Percentiles rank a stretch among this genome's conserved stretches.
These are phyloP conservation scores for Loxodes magnus DNA, from an alignment of 73 alveolate species.

Conservation along the genomic window DNA sequence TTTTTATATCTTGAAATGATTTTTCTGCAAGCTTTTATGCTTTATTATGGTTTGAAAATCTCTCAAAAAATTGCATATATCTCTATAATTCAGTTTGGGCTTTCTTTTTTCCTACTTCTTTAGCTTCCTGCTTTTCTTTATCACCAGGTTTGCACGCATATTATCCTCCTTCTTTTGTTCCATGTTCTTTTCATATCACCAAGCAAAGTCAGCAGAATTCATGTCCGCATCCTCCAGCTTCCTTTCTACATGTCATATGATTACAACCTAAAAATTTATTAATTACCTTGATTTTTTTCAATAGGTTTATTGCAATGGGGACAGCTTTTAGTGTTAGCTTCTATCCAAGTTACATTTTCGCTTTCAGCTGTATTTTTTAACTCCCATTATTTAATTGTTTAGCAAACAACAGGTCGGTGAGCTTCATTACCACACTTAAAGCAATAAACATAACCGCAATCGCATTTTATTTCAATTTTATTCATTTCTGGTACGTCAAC, in stretches of 20 bases:
- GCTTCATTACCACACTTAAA: conserved; percentile 46
- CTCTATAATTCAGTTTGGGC: not conserved
- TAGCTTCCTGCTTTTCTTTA: conserved; percentile 16
- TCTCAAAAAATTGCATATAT: not conserved
- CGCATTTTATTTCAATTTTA: conserved; percentile 53
- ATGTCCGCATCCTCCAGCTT: conserved; percentile 67
- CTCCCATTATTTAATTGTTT: conserved; percentile 42
- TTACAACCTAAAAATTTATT: conserved; percentile 85
- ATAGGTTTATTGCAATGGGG: conserved; percentile 53
- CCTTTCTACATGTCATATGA: conserved; percentile 46
- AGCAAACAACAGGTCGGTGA: conserved; percentile 56
- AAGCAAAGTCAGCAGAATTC: conserved; percentile 63
- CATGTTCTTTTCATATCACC: conserved; percentile 44
- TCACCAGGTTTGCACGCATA: conserved; percentile 59
- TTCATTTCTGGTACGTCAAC: conserved; percentile 50
- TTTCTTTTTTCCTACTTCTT: not conserved
- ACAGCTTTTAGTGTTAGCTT: conserved; percentile 48
- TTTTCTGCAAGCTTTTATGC: not conserved
- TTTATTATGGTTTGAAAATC: not conserved
- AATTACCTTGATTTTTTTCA: conserved; percentile 62
- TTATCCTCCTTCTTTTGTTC: conserved; percentile 52
- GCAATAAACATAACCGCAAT: conserved; percentile 43
- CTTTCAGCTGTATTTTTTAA: conserved; percentile 27
- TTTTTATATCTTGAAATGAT: not conserved
- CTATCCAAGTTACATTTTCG: conserved; percentile 33